Conservation (phyloP, 345 rosid species). For the Bruguiera sexangula region DNA sequence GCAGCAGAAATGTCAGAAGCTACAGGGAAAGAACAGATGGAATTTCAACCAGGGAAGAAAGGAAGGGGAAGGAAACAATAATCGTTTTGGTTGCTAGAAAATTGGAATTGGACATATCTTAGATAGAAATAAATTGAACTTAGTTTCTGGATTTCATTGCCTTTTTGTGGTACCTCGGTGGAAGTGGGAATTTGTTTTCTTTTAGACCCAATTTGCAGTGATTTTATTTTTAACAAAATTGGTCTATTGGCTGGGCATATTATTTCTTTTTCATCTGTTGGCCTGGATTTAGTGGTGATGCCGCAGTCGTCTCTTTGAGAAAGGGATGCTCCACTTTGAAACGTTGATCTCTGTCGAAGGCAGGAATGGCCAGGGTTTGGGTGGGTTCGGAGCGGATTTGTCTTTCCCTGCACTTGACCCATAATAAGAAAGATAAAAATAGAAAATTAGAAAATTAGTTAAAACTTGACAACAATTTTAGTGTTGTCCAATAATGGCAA, state of each 20-base stretch:
- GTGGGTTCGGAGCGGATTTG: too few species aligned
- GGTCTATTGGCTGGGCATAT: neutral
- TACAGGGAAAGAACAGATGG: constrained; percentile 71
- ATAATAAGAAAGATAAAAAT: too few species aligned
- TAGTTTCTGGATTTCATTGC: constrained; percentile 4
- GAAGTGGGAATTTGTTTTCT: neutral
- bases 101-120: constrained; percentile 2
- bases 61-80: constrained; percentile 94
- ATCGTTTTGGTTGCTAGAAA: constrained; percentile 10
- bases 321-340: neutral
- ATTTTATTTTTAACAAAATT: too few species aligned
- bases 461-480: too few species aligned
- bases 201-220: neutral
- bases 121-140: neutral
- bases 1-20: constrained; percentile 75
- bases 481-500: too few species aligned
- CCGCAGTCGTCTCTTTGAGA: neutral
- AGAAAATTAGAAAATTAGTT: too few species aligned
- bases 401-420: too few species aligned
- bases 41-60: constrained; percentile 65
- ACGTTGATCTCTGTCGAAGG: too few species aligned
- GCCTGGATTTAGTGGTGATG: neutral
- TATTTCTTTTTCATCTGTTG: neutral
- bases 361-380: too few species aligned
- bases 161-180: neutral